Evolutionary conservation across 257 asterid genomes (phyloP).

Genomic region (Solanum verrucosum): DNA sequence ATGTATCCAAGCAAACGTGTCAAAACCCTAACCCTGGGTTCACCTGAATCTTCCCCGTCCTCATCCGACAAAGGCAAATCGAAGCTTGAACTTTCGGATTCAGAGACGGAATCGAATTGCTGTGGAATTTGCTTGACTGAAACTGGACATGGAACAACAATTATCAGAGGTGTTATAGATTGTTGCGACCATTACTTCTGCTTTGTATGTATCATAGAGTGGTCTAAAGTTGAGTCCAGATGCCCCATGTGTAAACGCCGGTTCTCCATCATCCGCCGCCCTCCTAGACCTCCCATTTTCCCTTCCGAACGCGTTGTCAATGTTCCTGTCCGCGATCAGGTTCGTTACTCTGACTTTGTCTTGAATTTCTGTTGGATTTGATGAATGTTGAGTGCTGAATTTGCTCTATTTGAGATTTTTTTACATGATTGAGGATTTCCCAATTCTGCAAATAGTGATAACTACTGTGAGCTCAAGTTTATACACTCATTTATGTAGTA

Average conservation of each 20-base stretch:
- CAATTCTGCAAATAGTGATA: not conserved
- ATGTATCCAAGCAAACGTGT: conserved; percentile 3
- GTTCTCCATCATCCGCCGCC: conserved; percentile 61
- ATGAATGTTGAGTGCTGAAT: not conserved
- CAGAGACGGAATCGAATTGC: conserved; percentile 12
- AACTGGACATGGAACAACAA: conserved; percentile 14
- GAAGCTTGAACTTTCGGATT: conserved; percentile 8
- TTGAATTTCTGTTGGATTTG: not conserved
- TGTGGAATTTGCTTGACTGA: conserved; percentile 69
- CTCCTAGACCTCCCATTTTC: conserved; percentile 44
- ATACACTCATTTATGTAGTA: not conserved
- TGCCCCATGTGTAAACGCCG: conserved; percentile 74
- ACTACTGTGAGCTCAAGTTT: not conserved
- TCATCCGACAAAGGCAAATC: conserved; percentile 24
- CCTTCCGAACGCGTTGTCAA: conserved; percentile 40
- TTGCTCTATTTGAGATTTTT: not conserved
- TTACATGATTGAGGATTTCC: not conserved
- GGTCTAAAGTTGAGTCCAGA: conserved; percentile 74
- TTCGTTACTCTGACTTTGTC: not conserved
- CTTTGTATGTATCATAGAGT: conserved; percentile 68
- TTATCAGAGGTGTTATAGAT: conserved; percentile 51
- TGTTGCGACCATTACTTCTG: conserved; percentile 73
- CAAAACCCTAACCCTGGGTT: not conserved
- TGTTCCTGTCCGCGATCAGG: conserved; percentile 74
- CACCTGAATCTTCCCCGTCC: not conserved